Percentiles rank a stretch among this genome's conserved stretches.
Evolutionary conservation across 768 basidiomycete species (phyloP).

Genomic region (Tulasnella sp.): DNA sequence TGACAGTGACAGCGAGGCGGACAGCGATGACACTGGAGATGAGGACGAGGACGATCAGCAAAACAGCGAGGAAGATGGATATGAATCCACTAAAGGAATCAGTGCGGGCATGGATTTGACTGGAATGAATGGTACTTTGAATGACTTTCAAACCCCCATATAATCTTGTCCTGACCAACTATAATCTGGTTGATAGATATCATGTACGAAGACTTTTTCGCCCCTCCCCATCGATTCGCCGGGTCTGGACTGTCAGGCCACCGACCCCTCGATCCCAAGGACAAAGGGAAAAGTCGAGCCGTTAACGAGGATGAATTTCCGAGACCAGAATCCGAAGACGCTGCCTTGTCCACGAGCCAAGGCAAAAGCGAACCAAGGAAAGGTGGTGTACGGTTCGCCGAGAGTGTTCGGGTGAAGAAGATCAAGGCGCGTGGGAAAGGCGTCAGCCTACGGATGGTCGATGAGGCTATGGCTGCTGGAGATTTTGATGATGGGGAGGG

Average conservation of each 20-base stretch:
- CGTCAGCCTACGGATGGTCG: slow-evolving; percentile 18
- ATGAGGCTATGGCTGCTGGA: slow-evolving; percentile 28
- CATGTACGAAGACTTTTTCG: slow-evolving; percentile 71
- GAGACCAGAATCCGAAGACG: too few species aligned
- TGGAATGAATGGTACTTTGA: slow-evolving; percentile 7
- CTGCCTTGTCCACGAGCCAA: slow-evolving; percentile 20
- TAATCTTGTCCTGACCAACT: too few species aligned
- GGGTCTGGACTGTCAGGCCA: neutral
- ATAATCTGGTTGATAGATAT: slow-evolving; percentile 2
- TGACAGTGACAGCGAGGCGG: slow-evolving; percentile 30
- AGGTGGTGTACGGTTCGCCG: slow-evolving; percentile 57
- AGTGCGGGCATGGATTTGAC: slow-evolving; percentile 29
- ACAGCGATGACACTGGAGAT: neutral
- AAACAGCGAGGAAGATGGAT: slow-evolving; percentile 24
- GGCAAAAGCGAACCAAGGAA: neutral
- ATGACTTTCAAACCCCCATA: neutral
- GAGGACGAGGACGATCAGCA: neutral
- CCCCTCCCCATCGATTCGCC: slow-evolving; percentile 35
- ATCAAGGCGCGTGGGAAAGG: slow-evolving; percentile 65
- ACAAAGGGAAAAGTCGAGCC: too few species aligned
- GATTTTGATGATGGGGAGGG: slow-evolving; percentile 20
- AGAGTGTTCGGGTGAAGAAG: slow-evolving; percentile 68
- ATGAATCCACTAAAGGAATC: slow-evolving; percentile 18
- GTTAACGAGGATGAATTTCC: neutral
- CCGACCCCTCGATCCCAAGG: slow-evolving; percentile 14